Evolutionary conservation across 2,329 filamentous ascomycete genomes (phyloP), one percentile per base, ranked within the genome.

Genomic region (Trichophyton schoenleinii): DNA sequence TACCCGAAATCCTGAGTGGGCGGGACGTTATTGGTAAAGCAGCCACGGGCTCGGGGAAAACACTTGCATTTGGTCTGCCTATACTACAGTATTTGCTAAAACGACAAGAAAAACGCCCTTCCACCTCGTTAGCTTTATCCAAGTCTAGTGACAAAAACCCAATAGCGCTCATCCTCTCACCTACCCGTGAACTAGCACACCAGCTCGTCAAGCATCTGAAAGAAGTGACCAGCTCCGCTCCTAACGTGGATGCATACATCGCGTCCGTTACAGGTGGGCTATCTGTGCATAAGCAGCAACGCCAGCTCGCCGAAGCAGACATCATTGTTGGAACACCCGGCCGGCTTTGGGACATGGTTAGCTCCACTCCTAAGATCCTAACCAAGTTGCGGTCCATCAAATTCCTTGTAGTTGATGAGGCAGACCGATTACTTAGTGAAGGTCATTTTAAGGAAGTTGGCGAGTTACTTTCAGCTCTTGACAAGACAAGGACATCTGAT

Each of bases 11-110:
- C 53, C 72, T 92, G 20, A 83, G 84, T 4, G 92, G 92, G 0
- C 88, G 89, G 70, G 92, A 99, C 73, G 87, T 97, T 15, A 88
- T 99, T 65, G 94, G 94, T 48, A 99, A 99, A 76, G 94, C 94
- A 1, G 87, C 92, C 9, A 99, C 94, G 0, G 94, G 94, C 66
- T 97, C 94, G 13, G 94, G 94, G 67, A 99, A 99, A 76, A 99
- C 94, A 0, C 78, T 99, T 52, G 92, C 94, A 0, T 99, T 96
- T 73, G 90, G 87, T 0, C 91, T 99, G 64, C 94, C 94, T 0
- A 94, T 99, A 61, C 79, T 97, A 8, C 91, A 99, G 73, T 81
- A 82, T 61, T 96, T 87, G 79, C 75, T 99, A 4, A 81, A 82
- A 63, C 5, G 81, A 82, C 63, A 70, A 70, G 61, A 73, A 72